Evolutionary conservation across 257 asterid genomes (phyloP), one percentile per base, ranked within the genome.

Genomic region (Nicotiana tabacum): DNA sequence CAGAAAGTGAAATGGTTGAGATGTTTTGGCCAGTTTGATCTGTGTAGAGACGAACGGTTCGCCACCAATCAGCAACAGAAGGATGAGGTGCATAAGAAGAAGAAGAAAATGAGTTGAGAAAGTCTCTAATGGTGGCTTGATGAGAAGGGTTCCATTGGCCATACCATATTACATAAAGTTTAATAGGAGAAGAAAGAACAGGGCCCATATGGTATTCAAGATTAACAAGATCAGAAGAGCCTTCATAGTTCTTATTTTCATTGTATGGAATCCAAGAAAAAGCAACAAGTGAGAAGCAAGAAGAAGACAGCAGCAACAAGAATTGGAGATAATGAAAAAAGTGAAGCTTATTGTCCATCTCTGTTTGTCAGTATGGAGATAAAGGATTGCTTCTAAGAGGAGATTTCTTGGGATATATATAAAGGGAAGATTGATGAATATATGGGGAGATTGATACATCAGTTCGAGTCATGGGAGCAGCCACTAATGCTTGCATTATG

Each of bases 181-280:
- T 89, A 21, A 88, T 83, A 1, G 92, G 90, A 77, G 90, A 89
- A n/a, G 94, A 66, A 46, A 94, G 92, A 68, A 92, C 91, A 2
- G 98, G 98, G 0, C 98, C 98, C 96, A 91, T 90, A 85, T 93
- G 98, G 83, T 93, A 93, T 87, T 91, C 89, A 85, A 92, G 95
- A 84, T 90, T 85, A 70, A 90, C 77, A 57, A 93, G 91, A 86
- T 92, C 69, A 55, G 96, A 93, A 3, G 97, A 93, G 11, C 97
- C 97, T 88, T 93, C 96, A 82, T 77, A 91, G 84, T 92, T 93
- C 85, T 90, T 89, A 57, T 83, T 81, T 64, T 90, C 87, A 37
- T 83, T 76, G 85, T 17, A 82, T 48, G 85, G 88, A 74, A 65
- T 76, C 51, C 64, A 68, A 58, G 92, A 88, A 61, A 79, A 68